Base-by-base conservation (phyloP, 352 stramenopile genomes). In the Globisporangium canariense region DNA sequence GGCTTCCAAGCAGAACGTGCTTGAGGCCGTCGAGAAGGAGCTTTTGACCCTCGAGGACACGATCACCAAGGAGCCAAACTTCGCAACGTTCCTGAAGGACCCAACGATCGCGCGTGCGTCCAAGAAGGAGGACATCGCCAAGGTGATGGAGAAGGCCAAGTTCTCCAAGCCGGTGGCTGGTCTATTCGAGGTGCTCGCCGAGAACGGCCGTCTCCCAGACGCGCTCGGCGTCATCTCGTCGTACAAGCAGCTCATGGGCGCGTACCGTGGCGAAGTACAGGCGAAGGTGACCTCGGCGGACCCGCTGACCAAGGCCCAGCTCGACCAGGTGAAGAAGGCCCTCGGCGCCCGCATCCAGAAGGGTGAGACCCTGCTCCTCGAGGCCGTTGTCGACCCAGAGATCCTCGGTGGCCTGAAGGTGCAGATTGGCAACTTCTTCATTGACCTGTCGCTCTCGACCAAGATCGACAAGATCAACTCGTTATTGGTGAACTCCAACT, bases 361-460 rank as follows among this genome's bases (percentile, higher is more conserved):
- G 71, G 87, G 86, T 49, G 92, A 98, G 66, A 97, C 93, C 63
- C 84, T 99, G 58, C 77, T 97, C 61, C 78, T 98, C 51, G 87
- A 93, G 63, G 93, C 85, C 34, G 81, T 97, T 51, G 92, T 98
- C 36, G 91, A 99, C 86, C 92, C 95, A 14, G 84, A 88, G 65
- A 98, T 99, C 73, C 74, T 99, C 65, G 96, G 96, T 40, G 96
- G 96, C 67, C 87, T 99, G 63, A 97, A 98, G 83, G 93, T 99
- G 67, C 94, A 98, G 82, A 98, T 98, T 78, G 96, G 94, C 69
- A 97, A 98, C 82, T 96, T 98, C 84, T 99, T 99, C 79, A 97
- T 99, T 71, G 96, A 99, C 81, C 75, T 99, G 70, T 98, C 92
- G 71, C 85, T 98, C 55, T 87, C 88, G 54, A 98, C 87, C 66